Base-by-base conservation (phyloP, 2,329 filamentous ascomycete genomes). In the Colletotrichum echinochloae region DNA sequence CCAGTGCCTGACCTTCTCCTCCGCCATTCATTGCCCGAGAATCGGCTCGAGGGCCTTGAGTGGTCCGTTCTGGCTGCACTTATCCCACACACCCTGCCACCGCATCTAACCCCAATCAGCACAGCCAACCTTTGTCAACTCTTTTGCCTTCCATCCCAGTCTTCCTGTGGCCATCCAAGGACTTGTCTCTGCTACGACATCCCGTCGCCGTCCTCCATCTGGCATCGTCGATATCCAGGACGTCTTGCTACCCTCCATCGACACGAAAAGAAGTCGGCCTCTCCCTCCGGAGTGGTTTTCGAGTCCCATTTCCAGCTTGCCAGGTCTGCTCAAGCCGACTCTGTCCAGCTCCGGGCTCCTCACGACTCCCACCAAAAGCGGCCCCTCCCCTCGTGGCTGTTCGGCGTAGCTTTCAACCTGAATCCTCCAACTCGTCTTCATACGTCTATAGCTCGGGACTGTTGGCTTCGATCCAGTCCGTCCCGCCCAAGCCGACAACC, bases 401-500 rank as follows among this genome's bases (percentile, higher is more conserved):
- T 66, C 39, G 23, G 11, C 49, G 48, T 44, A 57, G 55, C 49
- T 63, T 30, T 41, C 60, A 6, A 26, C 16, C 35, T 23, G 18
- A 18, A 16, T 16, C 9, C 9, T 12, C 49, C 37, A 28, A 65
- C 54, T 39, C 44, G n/a, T 56, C 33, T 30, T 51, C 51, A 67
- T n/a, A n/a, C 41, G 23, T 68, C 37, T 68, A 59, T 54, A 59
- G 55, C 51, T 59, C 52, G 72, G 72, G 66, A 72, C 70, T 70
- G 57, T 73, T 73, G 72, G 72, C 56, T 65, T 70, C 65, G 70
- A 70, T 51, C 72, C 72, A 72, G 66, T 66, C 63, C 67, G 72
- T 70, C 72, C 72, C 66, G 56, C 54, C 59, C 62, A 51, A 71
- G 57, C 56, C 63, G 70, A 48, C 72, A 73, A 72, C 41, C 72